Evolutionary conservation across 1,284 basidiomycete species (phyloP), one percentile per base, ranked within the genome.

Genomic region (Schizophyllum amplum): DNA sequence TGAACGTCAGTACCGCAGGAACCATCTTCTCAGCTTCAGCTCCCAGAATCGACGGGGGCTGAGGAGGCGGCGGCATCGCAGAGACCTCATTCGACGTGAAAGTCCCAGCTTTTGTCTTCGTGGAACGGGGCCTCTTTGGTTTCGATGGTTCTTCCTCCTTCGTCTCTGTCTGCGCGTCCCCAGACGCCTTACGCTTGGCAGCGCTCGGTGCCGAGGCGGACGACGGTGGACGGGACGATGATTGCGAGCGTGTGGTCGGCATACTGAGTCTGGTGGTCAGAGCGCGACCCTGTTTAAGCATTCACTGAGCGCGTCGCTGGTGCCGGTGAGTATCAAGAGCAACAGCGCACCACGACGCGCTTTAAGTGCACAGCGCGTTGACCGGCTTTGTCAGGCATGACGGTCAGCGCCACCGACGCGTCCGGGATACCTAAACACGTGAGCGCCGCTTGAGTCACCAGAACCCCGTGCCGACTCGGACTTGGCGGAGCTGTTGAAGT

Each of bases 1-100:
- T 79, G 72, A 96, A 94, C 3, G 81, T 79, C 25, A 94, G 77
- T 15, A 78, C 69, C 2, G 86, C 84, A 21, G 48, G 48, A 11
- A 50, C 3, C 15, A 50, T 50, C 24, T 21, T 24, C 21, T 22
- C 48, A 50, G 20, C 15, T 5, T 50, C 48, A 22, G 48, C 11
- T 3, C 33, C 33, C 2, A 17, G 33, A 4, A 42, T 50, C 13
- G 20, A 11, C 48, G 48, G 48, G 13, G 48, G 48, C 15, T 9
- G 21, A 50, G 20, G 13, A 42, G 7, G 4, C 33, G 15, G 48
- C 11, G 48, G 11, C 48, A 15, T 20, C 3, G 4, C 17, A 42
- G 33, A 42, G 4, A 4, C 33, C 7, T 9, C 33, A 9, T 42
- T 17, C 7, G 17, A 9, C 4, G 4, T 17, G 33, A 42, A 17